Conservation (phyloP, 768 basidiomycete species). For the Collybia nuda region DNA sequence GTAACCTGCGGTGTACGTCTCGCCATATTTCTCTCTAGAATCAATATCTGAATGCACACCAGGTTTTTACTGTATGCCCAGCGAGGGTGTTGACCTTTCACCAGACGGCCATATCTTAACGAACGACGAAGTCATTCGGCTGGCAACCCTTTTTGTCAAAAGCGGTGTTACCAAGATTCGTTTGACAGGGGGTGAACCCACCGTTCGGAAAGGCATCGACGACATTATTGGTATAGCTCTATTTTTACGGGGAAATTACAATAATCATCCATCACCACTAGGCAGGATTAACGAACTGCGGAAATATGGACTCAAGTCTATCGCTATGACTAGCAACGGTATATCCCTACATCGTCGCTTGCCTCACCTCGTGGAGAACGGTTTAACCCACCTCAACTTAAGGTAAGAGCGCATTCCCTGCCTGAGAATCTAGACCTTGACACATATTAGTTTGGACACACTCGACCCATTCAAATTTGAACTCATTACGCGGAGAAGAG, state of each 20-base stretch:
- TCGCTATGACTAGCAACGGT: conserved; percentile 88
- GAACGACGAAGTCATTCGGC: conserved; percentile 71
- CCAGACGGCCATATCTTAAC: conserved; percentile 69
- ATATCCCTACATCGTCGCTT: conserved; percentile 72
- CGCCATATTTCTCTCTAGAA: not conserved
- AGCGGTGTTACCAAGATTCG: conserved; percentile 87
- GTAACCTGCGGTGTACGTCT: conserved; percentile 77
- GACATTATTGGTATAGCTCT: conserved; percentile 60
- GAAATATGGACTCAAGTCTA: conserved; percentile 60
- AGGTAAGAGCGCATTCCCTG: conserved; percentile 36
- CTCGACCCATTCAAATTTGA: conserved; percentile 87
- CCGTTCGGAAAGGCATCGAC: conserved; percentile 71
- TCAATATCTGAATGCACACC: conserved; percentile 6
- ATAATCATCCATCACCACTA: conserved; percentile 22
- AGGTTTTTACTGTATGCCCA: conserved; percentile 95
- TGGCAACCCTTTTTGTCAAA: conserved; percentile 75
- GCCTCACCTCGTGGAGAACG: conserved; percentile 63
- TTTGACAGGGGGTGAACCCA: conserved; percentile 88
- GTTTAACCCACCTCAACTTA: conserved; percentile 75
- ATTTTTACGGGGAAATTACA: not conserved
- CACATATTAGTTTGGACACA: conserved; percentile 66
- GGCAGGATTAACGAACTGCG: conserved; percentile 65
- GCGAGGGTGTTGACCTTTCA: conserved; percentile 73
- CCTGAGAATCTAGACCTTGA: not conserved
- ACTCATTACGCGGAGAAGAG: conserved; percentile 77